Percentiles rank a stretch among this genome's conserved stretches.
phyloP scores from a whole-genome alignment of 345 rosid species.

The Bruguiera gymnorhiza region DNA sequence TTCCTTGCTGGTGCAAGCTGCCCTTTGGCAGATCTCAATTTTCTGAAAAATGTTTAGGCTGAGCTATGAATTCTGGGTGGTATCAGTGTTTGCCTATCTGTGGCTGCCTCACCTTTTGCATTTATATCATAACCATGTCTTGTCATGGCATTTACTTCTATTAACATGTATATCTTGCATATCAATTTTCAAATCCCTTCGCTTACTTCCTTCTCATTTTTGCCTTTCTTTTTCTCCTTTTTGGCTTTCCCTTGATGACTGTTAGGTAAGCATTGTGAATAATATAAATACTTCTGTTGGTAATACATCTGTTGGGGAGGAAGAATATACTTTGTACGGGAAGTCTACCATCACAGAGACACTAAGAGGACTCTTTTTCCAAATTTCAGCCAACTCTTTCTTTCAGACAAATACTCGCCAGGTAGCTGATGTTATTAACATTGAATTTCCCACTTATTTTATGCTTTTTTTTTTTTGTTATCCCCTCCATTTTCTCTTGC shows the following conservation, averaged over 20 bases:
- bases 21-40: not conserved
- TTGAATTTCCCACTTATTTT: not conserved
- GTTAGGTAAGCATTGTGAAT: constrained; percentile 78
- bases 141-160: not conserved
- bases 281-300: constrained; percentile 88
- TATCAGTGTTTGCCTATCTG: not conserved
- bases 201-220: not conserved
- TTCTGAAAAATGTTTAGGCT: not conserved
- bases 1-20: not conserved
- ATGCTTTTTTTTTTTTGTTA: not conserved
- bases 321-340: constrained; percentile 76
- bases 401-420: constrained; percentile 90
- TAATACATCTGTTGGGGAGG: constrained; percentile 88
- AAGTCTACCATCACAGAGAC: constrained; percentile 68
- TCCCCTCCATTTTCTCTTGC: not conserved
- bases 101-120: no score
- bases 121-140: no score
- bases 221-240: not conserved
- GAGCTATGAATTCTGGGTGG: not conserved
- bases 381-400: constrained; percentile 95
- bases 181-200: not conserved
- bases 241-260: constrained; percentile 12
- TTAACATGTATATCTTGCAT: not conserved
- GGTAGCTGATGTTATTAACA: constrained; percentile 35
- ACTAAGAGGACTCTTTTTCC: constrained; percentile 77